Conservation (phyloP, 192 early-diverging fungal species). For the Cladochytrium replicatum region DNA sequence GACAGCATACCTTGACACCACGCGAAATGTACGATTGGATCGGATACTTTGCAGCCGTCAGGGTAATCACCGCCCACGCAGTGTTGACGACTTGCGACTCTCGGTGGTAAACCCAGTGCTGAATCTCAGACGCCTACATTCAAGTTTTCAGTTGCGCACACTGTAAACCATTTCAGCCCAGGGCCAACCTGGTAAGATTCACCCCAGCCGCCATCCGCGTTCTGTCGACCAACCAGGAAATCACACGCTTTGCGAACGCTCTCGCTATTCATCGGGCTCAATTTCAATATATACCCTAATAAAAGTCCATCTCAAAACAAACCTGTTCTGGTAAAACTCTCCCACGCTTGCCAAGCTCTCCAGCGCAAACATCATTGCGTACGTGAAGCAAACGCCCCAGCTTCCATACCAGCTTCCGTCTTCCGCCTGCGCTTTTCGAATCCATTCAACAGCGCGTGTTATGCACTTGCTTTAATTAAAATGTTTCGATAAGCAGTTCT, state of each 20-base stretch:
- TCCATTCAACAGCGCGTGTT: constrained; percentile 61
- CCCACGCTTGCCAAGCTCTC: constrained; percentile 76
- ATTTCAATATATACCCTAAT: constrained; percentile 4
- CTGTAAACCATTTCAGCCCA: constrained; percentile 2
- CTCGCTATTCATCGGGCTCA: constrained; percentile 21
- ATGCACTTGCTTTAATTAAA: constrained; percentile 13
- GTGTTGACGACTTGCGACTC: constrained; percentile 88
- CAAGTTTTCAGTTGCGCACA: constrained; percentile 3
- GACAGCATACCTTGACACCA: constrained; percentile 41
- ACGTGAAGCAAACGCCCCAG: constrained; percentile 98
- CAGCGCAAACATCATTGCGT: constrained; percentile 86
- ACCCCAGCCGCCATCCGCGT: constrained; percentile 93
- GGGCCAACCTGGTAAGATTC: constrained; percentile 71
- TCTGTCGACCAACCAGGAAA: constrained; percentile 84
- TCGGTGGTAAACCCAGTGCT: constrained; percentile 51
- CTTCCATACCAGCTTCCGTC: constrained; percentile 93
- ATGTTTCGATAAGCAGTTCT: not conserved
- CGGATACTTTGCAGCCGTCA: constrained; percentile 86
- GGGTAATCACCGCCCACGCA: constrained; percentile 72
- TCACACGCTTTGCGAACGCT: constrained; percentile 65
- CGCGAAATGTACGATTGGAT: constrained; percentile 52
- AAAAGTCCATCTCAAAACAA: too few species aligned
- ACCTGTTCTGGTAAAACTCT: constrained; percentile 70
- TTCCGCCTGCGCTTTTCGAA: constrained; percentile 55
- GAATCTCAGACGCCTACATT: constrained; percentile 57